Evolutionary conservation across 345 rosid species (phyloP), one percentile per base, ranked within the genome.

Genomic region (Salix brachista): DNA sequence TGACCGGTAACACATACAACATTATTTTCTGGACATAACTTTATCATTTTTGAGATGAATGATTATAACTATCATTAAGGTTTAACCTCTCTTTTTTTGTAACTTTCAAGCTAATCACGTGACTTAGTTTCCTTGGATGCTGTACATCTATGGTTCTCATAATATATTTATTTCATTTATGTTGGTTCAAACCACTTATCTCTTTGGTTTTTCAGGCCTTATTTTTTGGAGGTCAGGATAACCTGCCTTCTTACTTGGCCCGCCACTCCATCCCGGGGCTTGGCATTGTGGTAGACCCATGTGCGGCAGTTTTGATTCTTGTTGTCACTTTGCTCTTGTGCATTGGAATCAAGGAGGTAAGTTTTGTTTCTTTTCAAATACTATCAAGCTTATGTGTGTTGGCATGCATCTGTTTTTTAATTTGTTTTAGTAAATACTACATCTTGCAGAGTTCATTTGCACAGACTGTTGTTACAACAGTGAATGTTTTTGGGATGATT

Each of bases 401-500:
- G 19, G 6, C 13, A 16, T 30, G 9, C 18, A 6, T 25, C 17
- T 69, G 34, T 42, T 73, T 72, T 37, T 34, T 60, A 44, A 71
- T 41, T 68, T 69, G 36, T 75, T 70, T 66, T 9, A 37, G 30
- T 37, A 41, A 70, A 72, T 72, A 46, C 69, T 77, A 36, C 61
- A 30, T 77, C 23, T 83, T 48, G 71, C 82, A 88, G 91, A 90
- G 91, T 77, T 86, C 89, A 69, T 65, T 87, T 80, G 90, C 81
- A 68, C 94, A 90, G 86, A 84, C 89, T 36, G 74, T 88, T 75
- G 90, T 90, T 65, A 88, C 94, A 44, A 86, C 84, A 13, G 79
- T 87, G 76, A 90, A 88, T 80, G 85, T 88, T 30, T 87, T 81
- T 54, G 84, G 90, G 39, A 86, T 90, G 90, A 74, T 90, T 78